Conservation (phyloP, 176 grass and related monocot genomes). For the Themeda triandra region DNA sequence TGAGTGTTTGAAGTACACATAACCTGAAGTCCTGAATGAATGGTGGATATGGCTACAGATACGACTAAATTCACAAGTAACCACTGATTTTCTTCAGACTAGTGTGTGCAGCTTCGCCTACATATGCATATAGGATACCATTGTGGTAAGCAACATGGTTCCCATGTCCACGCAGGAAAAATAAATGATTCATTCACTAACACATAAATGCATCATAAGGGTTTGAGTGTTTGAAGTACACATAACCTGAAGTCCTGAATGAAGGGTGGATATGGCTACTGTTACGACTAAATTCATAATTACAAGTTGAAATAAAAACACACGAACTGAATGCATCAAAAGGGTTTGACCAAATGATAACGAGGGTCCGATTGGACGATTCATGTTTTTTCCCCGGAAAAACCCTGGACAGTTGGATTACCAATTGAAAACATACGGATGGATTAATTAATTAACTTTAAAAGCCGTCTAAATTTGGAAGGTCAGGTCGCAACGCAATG, state of each 20-base stretch:
- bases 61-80: not conserved
- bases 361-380: not conserved
- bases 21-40: not conserved
- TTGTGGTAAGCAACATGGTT: not conserved
- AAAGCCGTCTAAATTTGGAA: not conserved
- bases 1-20: not conserved
- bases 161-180: not conserved
- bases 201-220: not conserved
- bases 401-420: not conserved
- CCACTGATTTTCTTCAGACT: slow-evolving; percentile 1
- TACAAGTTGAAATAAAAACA: not conserved
- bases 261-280: not conserved
- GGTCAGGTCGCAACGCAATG: not conserved
- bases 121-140: not conserved
- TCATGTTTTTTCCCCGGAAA: not conserved
- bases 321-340: not conserved
- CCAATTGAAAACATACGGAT: not conserved
- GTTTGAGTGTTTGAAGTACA: not conserved
- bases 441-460: not conserved
- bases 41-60: not conserved
- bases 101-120: slow-evolving; percentile 15
- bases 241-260: not conserved
- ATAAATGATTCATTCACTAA: not conserved
- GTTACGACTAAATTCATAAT: not conserved
- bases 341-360: not conserved